Conservation (phyloP, 495 filamentous ascomycete genomes). For the Cercophora scortea region DNA sequence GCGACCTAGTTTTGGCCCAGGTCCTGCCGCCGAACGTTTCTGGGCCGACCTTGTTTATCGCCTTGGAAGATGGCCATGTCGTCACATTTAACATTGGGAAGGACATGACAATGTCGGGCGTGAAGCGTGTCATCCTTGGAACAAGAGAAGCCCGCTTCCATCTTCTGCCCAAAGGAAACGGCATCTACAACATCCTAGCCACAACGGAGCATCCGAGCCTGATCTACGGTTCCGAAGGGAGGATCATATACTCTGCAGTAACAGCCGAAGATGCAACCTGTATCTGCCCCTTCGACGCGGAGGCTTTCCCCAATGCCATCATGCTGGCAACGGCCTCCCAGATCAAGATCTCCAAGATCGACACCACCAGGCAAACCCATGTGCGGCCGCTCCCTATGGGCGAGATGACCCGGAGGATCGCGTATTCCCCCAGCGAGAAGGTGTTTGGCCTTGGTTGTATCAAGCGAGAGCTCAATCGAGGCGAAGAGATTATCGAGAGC, state of each 20-base stretch:
- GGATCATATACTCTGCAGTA: constrained; percentile 90
- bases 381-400: constrained; percentile 68
- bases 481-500: constrained; percentile 41
- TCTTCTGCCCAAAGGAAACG: constrained; percentile 54
- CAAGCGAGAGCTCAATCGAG: constrained; percentile 43
- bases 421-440: constrained; percentile 72
- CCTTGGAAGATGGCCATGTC: constrained; percentile 92
- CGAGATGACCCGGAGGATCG: constrained; percentile 79
- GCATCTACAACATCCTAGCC: constrained; percentile 75
- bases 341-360: constrained; percentile 74
- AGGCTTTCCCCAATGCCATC: constrained; percentile 72
- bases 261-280: constrained; percentile 79
- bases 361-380: constrained; percentile 79
- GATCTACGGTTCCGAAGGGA: constrained; percentile 80
- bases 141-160: constrained; percentile 77
- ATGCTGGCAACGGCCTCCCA: constrained; percentile 70
- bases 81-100: constrained; percentile 72
- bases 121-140: constrained; percentile 78
- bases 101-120: constrained; percentile 53
- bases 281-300: constrained; percentile 73
- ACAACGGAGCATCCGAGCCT: constrained; percentile 90
- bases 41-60: constrained; percentile 72
- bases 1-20: constrained; percentile 71
- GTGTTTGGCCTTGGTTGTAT: constrained; percentile 85
- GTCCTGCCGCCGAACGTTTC: constrained; percentile 46